A percentile compares a stretch with the other conserved stretches of the same genome.
Evolutionary conservation across 2,329 filamentous ascomycete species (phyloP).

Genomic region (Diaporthe vexans): DNA sequence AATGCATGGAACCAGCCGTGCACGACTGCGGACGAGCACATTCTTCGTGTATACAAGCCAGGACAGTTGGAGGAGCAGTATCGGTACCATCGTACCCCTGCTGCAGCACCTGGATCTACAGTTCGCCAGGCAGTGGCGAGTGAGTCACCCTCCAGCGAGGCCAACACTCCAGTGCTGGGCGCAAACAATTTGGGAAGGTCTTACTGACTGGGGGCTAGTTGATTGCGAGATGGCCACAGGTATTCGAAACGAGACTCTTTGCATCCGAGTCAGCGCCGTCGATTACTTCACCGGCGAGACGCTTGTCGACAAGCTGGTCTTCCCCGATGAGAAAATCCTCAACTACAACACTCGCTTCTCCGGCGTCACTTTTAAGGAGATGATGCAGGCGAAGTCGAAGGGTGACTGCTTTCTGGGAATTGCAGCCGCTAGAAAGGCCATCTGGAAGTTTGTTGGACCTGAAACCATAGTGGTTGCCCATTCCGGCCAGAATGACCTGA

Average conservation of each 20-base stretch:
- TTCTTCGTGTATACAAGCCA: slow-evolving; percentile 5
- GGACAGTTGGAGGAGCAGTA: slow-evolving; percentile 23
- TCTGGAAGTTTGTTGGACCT: slow-evolving; percentile 60
- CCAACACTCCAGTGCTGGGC: not conserved
- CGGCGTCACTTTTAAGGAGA: slow-evolving; percentile 58
- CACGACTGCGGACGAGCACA: slow-evolving; percentile 7
- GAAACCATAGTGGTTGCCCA: slow-evolving; percentile 65
- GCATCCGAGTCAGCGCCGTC: slow-evolving; percentile 65
- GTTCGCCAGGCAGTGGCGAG: slow-evolving; percentile 10
- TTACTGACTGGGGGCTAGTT: slow-evolving; percentile 46
- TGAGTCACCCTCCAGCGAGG: not conserved
- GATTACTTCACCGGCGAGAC: slow-evolving; percentile 64
- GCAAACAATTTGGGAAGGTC: not conserved
- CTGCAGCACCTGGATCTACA: not conserved
- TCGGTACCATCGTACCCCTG: slow-evolving; percentile 15
- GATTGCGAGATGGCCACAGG: slow-evolving; percentile 70
- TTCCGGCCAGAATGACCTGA: slow-evolving; percentile 57
- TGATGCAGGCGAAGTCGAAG: slow-evolving; percentile 53
- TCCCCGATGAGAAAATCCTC: slow-evolving; percentile 59
- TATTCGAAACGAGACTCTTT: slow-evolving; percentile 59
- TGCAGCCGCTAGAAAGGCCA: slow-evolving; percentile 55
- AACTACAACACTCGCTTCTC: slow-evolving; percentile 66
- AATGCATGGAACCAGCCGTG: slow-evolving; percentile 16
- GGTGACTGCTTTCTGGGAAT: slow-evolving; percentile 57
- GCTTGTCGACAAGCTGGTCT: slow-evolving; percentile 66